These are phyloP conservation scores for Chaetomium sp. DNA, from an alignment of 2,329 filamentous ascomycete species.

Conservation along the genomic window DNA sequence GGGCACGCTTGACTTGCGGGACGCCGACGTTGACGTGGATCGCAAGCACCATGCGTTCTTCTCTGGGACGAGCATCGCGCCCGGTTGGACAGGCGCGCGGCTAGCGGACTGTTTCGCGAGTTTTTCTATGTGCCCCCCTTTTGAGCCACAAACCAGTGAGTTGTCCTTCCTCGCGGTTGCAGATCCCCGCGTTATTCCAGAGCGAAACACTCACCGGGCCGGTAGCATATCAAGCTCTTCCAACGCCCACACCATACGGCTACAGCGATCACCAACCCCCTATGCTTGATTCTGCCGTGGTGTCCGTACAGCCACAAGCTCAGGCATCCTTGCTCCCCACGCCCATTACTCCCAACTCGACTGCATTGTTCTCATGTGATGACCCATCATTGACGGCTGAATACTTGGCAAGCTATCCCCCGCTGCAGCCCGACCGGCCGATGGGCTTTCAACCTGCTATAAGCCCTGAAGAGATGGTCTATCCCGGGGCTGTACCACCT, in stretches of 20 bases:
- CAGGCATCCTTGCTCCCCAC: constrained; percentile 19
- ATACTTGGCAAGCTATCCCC: constrained; percentile 32
- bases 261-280: constrained; percentile 11
- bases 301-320: constrained; percentile 18
- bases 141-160: constrained; percentile 31
- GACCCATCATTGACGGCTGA: constrained; percentile 24
- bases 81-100: constrained; percentile 26
- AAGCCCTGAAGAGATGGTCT: constrained; percentile 36
- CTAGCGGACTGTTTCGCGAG: constrained; percentile 30
- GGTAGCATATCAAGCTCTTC: constrained; percentile 20
- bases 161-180: not conserved
- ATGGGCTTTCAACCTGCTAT: constrained; percentile 24
- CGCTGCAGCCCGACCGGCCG: constrained; percentile 30
- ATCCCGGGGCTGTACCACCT: constrained; percentile 26
- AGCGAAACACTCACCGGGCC: constrained; percentile 5
- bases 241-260: constrained; percentile 28
- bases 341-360: constrained; percentile 24
- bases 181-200: too few relatives aligned
- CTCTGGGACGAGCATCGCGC: constrained; percentile 10
- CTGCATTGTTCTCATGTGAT: constrained; percentile 28
- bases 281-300: constrained; percentile 22
- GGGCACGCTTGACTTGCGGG: constrained; percentile 15
- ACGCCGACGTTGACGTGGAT: constrained; percentile 12
- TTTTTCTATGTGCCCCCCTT: constrained; percentile 32
- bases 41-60: constrained; percentile 18